Conservation (phyloP, 805 yeast genomes). For the Schwanniomyces vanrijiae region DNA sequence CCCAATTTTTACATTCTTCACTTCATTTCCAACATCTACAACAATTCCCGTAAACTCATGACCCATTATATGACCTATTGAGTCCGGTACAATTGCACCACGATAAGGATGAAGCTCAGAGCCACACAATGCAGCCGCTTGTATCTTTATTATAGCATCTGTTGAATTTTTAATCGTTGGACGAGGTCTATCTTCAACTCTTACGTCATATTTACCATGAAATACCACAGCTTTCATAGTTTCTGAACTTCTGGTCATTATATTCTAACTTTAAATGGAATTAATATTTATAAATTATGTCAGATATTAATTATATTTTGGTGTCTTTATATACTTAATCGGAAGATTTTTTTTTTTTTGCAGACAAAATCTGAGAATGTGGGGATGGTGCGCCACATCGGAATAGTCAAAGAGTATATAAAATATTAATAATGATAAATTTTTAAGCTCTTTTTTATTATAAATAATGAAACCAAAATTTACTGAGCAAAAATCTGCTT, state of each 20-base stretch:
- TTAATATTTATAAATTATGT: too few relatives aligned
- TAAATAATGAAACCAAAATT: neutral
- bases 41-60: constrained; percentile 69
- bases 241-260: neutral
- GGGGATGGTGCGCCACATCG: neutral
- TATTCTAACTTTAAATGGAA: too few relatives aligned
- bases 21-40: constrained; percentile 55
- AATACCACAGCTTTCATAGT: constrained; percentile 2
- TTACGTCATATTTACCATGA: neutral
- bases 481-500: neutral
- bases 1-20: constrained; percentile 55
- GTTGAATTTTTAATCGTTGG: neutral
- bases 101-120: constrained; percentile 2
- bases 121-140: neutral
- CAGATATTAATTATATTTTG: too few relatives aligned
- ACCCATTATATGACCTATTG: constrained; percentile 34
- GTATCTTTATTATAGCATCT: neutral
- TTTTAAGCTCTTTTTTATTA: neutral
- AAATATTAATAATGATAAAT: too few relatives aligned
- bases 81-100: neutral
- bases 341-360: neutral
- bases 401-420: neutral
- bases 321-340: too few relatives aligned
- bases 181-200: neutral
- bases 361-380: neutral